These are phyloP conservation scores for Ceratocystis papillata DNA, from an alignment of 2,329 filamentous ascomycete species.

Conservation along the genomic window DNA sequence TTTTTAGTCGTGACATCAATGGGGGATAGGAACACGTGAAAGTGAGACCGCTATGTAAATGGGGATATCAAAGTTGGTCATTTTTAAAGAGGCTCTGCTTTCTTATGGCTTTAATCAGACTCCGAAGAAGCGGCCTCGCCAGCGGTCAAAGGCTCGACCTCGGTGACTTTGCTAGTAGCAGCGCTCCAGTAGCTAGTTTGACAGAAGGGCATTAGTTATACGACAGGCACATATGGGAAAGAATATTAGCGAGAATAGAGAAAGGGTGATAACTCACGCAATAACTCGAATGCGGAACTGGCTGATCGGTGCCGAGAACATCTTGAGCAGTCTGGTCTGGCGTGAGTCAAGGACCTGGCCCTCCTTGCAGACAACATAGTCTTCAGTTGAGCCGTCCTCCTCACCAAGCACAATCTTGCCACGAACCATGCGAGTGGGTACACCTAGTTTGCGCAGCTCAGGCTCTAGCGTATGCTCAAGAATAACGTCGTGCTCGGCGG, in stretches of 20 bases:
- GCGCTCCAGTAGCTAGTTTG: conserved; percentile 50
- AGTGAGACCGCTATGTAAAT: neutral
- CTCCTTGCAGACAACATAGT: conserved; percentile 73
- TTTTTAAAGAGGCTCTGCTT: neutral
- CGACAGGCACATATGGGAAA: too few species aligned
- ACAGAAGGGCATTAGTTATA: conserved; percentile 18
- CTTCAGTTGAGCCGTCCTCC: conserved; percentile 42
- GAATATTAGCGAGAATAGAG: neutral
- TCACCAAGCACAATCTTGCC: conserved; percentile 68
- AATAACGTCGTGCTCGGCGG: conserved; percentile 70
- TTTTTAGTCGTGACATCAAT: conserved; percentile 12
- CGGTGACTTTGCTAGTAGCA: conserved; percentile 48
- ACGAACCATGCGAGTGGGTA: conserved; percentile 80
- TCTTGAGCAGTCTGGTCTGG: conserved; percentile 86
- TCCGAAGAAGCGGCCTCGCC: conserved; percentile 12
- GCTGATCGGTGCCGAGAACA: conserved; percentile 81
- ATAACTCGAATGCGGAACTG: conserved; percentile 77
- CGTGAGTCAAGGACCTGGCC: conserved; percentile 78
- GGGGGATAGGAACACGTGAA: neutral
- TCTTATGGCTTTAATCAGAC: conserved; percentile 14
- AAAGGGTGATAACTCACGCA: conserved; percentile 45
- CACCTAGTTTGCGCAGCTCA: conserved; percentile 74
- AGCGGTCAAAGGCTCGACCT: conserved; percentile 33
- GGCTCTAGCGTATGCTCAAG: conserved; percentile 83
- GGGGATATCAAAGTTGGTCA: neutral